A percentile compares a stretch with the other conserved stretches of the same genome.
Conservation (phyloP, 805 yeast species). For the Pichia californica region DNA sequence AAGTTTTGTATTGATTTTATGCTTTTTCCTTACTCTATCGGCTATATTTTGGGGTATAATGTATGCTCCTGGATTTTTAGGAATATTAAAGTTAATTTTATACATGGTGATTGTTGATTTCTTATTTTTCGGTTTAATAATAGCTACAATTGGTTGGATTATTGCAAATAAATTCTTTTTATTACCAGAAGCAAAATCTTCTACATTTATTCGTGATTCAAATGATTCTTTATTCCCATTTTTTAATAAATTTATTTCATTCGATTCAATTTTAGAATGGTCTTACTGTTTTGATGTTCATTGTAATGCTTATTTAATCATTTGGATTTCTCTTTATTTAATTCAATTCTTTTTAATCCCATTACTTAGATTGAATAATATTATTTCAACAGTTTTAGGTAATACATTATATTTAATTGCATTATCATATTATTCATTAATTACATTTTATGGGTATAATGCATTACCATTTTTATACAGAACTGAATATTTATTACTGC, state of each 20-base stretch:
- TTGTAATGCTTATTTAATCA: conserved; percentile 78
- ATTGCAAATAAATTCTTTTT: conserved; percentile 57
- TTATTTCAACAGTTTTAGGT: conserved; percentile 67
- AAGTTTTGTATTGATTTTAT: conserved; percentile 67
- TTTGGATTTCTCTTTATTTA: conserved; percentile 72
- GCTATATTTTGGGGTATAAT: conserved; percentile 91
- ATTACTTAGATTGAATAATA: conserved; percentile 53
- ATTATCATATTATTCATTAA: conserved; percentile 64
- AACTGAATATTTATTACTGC: conserved; percentile 55
- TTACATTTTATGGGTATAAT: conserved; percentile 87
- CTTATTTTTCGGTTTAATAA: conserved; percentile 56
- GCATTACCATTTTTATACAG: conserved; percentile 60
- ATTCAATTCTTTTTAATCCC: conserved; percentile 74
- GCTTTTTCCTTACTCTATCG: conserved; percentile 58
- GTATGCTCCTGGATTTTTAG: conserved; percentile 57
- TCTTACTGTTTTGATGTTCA: conserved; percentile 92
- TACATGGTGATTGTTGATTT: conserved; percentile 87
- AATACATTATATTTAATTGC: conserved; percentile 73
- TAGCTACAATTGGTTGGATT: conserved; percentile 71
- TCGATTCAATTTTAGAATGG: conserved; percentile 64
- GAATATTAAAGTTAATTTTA: conserved; percentile 58
- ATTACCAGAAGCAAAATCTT: conserved; percentile 13
- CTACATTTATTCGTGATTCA: background rate
- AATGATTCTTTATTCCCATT: conserved; percentile 10
- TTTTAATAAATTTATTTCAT: conserved; percentile 28